phyloP scores from a whole-genome alignment of 116 monocot species.

The Thalassia testudinum region DNA sequence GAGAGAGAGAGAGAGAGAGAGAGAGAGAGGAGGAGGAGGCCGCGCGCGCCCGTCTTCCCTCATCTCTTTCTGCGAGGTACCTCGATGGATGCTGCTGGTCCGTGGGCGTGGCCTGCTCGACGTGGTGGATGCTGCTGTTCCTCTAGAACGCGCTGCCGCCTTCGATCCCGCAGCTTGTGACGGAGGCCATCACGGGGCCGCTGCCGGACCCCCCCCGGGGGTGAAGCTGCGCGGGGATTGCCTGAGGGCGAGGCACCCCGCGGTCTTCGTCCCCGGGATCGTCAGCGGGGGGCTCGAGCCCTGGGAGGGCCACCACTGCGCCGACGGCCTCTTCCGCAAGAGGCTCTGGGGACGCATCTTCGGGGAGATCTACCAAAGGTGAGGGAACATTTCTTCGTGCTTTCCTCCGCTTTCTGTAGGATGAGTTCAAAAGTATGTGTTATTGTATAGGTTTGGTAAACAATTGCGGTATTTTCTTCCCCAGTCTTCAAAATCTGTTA shows the following conservation, averaged over 20 bases:
- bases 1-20: too few species aligned
- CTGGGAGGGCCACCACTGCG: slow-evolving; percentile 96
- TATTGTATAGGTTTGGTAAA: slow-evolving; percentile 81
- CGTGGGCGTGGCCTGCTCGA: slow-evolving; percentile 59
- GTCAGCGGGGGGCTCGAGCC: slow-evolving; percentile 95
- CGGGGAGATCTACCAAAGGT: slow-evolving; percentile 94
- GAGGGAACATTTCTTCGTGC: too few species aligned
- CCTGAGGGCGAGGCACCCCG: slow-evolving; percentile 68
- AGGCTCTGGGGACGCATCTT: slow-evolving; percentile 94
- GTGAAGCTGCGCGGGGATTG: slow-evolving; percentile 84
- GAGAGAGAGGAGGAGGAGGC: too few species aligned
- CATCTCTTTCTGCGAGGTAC: too few species aligned
- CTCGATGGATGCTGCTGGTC: slow-evolving; percentile 88
- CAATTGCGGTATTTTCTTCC: too few species aligned
- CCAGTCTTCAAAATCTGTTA: too few species aligned
- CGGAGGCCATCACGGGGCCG: slow-evolving; percentile 93
- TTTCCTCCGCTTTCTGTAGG: too few species aligned
- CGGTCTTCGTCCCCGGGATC: slow-evolving; percentile 95
- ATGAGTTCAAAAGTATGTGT: slow-evolving; percentile 31
- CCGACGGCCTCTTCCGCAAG: slow-evolving; percentile 86
- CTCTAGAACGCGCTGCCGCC: slow-evolving; percentile 91
- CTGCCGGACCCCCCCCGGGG: slow-evolving; percentile 85
- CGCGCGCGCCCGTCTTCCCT: too few species aligned
- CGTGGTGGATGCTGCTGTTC: slow-evolving; percentile 84
- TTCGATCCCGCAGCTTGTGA: slow-evolving; percentile 94